Base-by-base conservation (phyloP, 257 asterid species). In the Catharanthus roseus region DNA sequence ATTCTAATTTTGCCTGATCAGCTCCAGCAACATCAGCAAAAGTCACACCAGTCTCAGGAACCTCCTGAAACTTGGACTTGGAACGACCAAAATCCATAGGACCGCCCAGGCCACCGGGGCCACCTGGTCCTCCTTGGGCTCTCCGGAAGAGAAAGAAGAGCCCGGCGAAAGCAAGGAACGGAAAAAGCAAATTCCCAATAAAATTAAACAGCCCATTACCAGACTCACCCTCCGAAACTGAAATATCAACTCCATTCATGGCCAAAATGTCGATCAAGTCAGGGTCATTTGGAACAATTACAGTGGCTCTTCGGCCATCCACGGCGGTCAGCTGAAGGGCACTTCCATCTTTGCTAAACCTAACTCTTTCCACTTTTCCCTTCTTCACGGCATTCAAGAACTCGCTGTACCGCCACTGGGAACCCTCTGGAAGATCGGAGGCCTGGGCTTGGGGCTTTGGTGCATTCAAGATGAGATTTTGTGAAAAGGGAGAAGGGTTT, bases 71-170 rank as follows among this genome's bases (percentile, higher is more conserved):
- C 85, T 91, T 93, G 11, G 99, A 93, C 62, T 93, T 93, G 36
- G 97, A 93, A 75, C 99, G 72, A 42, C 97, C 99, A 10, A 93
- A 93, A 75, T 93, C 99, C 99, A 93, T 93, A 1, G 99, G 99
- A 26, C 97, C 99, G 6, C 99, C 99, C 0, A 91, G 88, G 7
- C 97, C 96, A 0, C 99, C 99, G 1, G 96, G 97, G 10, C 99
- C 99, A 0, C 97, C 99, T 0, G 96, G 96, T 6, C 99, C 99
- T 0, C 99, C 99, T 80, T 93, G 99, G 51, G 96, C 81, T 39
- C 99, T 85, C 74, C 90, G 68, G 75, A 93, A 93, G 55, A 93
- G 79, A 45, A 86, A 85, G 83, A 87, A 93, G 64, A 93, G 89
- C 63, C 99, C 97, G 5, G 88, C 97, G 36, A 93, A 82, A 21